A percentile compares a stretch with the other conserved stretches of the same genome.
Evolutionary conservation across 2,329 filamentous ascomycete species (phyloP).

Genomic region (Chalaropsis thielavioides): DNA sequence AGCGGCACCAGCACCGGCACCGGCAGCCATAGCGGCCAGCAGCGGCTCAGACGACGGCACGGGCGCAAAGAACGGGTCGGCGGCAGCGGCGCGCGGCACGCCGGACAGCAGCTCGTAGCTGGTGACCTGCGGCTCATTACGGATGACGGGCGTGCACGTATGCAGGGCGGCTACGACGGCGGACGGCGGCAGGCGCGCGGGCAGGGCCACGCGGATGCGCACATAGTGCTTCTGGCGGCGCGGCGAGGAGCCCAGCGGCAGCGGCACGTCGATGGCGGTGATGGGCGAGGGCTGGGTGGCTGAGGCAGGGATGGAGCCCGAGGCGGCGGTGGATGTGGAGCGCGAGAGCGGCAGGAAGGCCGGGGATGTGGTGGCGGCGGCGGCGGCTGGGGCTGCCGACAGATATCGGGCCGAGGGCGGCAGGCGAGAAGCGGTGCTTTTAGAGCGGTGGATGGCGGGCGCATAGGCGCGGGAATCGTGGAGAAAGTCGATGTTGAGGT

Average conservation of each 20-base stretch:
- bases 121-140: conserved; percentile 27
- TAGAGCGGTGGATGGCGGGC: conserved; percentile 1
- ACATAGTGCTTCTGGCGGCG: conserved; percentile 20
- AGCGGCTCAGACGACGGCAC: conserved; percentile 1
- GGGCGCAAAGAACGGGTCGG: conserved; percentile 30
- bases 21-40: background rate
- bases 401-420: background rate
- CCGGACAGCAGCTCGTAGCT: conserved; percentile 26
- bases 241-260: conserved; percentile 17
- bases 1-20: background rate
- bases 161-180: conserved; percentile 29
- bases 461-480: background rate
- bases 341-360: conserved; percentile 7
- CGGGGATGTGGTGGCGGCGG: background rate
- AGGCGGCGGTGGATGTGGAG: conserved; percentile 1
- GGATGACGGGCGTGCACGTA: conserved; percentile 29
- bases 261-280: conserved; percentile 18
- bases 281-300: conserved; percentile 20
- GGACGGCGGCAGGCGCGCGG: conserved; percentile 26
- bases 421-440: background rate
- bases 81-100: conserved; percentile 24
- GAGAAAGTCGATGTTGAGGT: background rate
- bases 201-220: conserved; percentile 30
- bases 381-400: background rate
- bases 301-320: conserved; percentile 21